These are phyloP conservation scores for Neurospora sp. DNA, from an alignment of 2,329 filamentous ascomycete genomes.

Conservation along the genomic window DNA sequence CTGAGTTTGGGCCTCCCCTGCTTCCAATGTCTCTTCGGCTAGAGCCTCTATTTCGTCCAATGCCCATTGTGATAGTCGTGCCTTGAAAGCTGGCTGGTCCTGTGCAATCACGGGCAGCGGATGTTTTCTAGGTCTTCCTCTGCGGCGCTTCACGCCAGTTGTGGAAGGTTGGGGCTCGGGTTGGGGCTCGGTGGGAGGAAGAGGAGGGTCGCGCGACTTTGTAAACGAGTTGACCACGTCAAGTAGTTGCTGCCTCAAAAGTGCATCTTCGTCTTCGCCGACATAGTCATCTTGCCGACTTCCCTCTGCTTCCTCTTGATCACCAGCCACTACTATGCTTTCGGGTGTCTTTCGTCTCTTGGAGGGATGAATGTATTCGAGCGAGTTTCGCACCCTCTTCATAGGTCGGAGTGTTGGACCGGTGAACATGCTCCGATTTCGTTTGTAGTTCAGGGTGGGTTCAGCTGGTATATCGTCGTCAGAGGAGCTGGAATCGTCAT, in stretches of 20 bases:
- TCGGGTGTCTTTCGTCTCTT: neutral
- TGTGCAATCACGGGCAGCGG: neutral
- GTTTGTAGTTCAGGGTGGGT: neutral
- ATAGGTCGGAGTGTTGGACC: constrained; percentile 1
- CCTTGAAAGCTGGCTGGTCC: neutral
- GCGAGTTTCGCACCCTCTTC: constrained; percentile 1
- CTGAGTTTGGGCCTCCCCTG: neutral
- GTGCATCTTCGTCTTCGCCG: constrained; percentile 1
- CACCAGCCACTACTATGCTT: neutral
- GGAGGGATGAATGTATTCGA: neutral
- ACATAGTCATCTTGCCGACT: neutral
- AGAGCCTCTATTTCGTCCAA: neutral
- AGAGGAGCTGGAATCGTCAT: neutral
- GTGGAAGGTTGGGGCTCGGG: neutral
- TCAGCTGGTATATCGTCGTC: constrained; percentile 3
- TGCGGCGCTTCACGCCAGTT: neutral
- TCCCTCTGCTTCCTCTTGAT: neutral
- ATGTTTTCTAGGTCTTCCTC: neutral
- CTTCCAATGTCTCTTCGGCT: neutral
- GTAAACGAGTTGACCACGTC: neutral
- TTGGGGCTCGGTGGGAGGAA: neutral
- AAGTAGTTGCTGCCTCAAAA: neutral
- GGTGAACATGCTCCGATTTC: neutral
- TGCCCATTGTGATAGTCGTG: neutral
- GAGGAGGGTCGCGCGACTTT: neutral